phyloP scores from a whole-genome alignment of 495 filamentous ascomycete genomes.

The Daldinia vernicosa region DNA sequence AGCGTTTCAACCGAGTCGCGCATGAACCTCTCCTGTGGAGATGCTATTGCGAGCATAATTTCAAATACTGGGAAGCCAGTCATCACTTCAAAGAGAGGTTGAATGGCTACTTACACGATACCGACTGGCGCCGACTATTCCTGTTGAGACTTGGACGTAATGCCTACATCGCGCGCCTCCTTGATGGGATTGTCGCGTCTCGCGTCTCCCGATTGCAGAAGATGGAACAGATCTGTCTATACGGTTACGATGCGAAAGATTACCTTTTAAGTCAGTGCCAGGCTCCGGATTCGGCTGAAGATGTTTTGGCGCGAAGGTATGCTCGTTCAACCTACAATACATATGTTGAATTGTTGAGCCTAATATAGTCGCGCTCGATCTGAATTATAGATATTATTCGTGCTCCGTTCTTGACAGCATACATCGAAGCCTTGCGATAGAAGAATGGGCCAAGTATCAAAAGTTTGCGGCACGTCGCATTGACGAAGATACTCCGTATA shows the following conservation, averaged over 20 bases:
- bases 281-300: constrained; percentile 67
- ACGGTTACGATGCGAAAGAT: constrained; percentile 91
- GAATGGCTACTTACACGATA: constrained; percentile 56
- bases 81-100: constrained; percentile 71
- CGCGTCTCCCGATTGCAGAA: constrained; percentile 74
- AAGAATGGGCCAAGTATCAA: constrained; percentile 71
- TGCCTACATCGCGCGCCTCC: constrained; percentile 58
- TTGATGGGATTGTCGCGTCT: constrained; percentile 75
- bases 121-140: constrained; percentile 83
- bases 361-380: constrained; percentile 12
- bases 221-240: constrained; percentile 70
- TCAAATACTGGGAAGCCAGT: constrained; percentile 74
- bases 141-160: constrained; percentile 65
- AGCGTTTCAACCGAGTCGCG: constrained; percentile 69
- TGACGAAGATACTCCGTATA: constrained; percentile 47
- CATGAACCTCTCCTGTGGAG: constrained; percentile 82
- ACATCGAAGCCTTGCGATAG: constrained; percentile 80
- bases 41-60: constrained; percentile 71
- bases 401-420: constrained; percentile 76
- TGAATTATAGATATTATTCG: constrained; percentile 71
- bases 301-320: constrained; percentile 84
- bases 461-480: constrained; percentile 53
- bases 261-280: constrained; percentile 72
- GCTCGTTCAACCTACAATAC: constrained; percentile 10
- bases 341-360: constrained; percentile 1